Base-by-base conservation (phyloP, 768 basidiomycete species). In the Termitomyces sp. region DNA sequence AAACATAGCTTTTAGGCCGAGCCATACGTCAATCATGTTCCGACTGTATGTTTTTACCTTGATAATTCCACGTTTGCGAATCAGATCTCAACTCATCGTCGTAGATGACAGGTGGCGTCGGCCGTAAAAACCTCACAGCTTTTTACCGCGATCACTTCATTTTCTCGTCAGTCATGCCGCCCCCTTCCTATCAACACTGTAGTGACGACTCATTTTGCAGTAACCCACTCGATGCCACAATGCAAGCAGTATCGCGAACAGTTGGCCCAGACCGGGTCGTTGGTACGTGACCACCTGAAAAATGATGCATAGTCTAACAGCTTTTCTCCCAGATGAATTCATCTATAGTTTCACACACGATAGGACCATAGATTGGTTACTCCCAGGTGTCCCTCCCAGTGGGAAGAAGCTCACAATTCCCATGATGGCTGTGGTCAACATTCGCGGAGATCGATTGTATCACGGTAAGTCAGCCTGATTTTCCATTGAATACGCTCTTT, bases 71-170 rank as follows among this genome's bases (percentile, higher is more conserved):
- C 18, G 10, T n/a, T 30, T 5, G 9, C 9, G 10, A 54, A 41
- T 12, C 9, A 43, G 30, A 40, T n/a, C 40, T 54, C 18, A 49
- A 32, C 5, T 32, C 32, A 3, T 57, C n/a, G 41, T 38, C 30
- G 7, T 57, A 82, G 81, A 77, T 84, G 75, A 81, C 82, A 18
- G 84, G 84, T 4, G 84, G 83, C 10, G 69, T 83, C 43, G 83
- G 84, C 1, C 76, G 82, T 26, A 67, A 77, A 61, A 70, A 72
- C 12, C 71, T 85, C 36, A 77, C 79, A 3, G 75, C 71, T 2
- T 85, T 84, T 62, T 85, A 85, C 63, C 74, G 81, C 44, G 79
- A 83, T 58, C 82, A 82, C 61, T 83, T 83, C 62, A 79, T 83
- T 46, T 82, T 82, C 61, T 74, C 72, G 80, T 81, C 40, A 56